These are phyloP conservation scores for Taphrina populina DNA, from an alignment of 1,139 yeast genomes.

Conservation along the genomic window DNA sequence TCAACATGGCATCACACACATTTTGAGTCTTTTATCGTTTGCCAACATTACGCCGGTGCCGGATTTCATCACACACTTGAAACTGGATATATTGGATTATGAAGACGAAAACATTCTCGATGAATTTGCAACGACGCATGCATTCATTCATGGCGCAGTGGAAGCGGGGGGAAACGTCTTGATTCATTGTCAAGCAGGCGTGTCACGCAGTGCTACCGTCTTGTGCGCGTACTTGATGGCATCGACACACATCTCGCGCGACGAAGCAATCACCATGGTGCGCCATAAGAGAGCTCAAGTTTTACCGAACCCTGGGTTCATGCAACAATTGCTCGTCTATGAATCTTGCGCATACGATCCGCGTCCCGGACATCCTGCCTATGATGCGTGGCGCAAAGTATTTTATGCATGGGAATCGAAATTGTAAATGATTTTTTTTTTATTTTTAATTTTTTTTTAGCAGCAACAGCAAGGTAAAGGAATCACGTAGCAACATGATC, in stretches of 20 bases:
- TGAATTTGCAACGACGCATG: conserved; percentile 53
- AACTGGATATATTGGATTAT: conserved; percentile 41
- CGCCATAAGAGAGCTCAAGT: conserved; percentile 10
- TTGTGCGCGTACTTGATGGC: conserved; percentile 32
- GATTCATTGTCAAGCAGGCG: conserved; percentile 32
- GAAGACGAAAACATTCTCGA: conserved; percentile 57
- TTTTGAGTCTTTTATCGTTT: conserved; percentile 21
- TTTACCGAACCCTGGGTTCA: conserved; percentile 26
- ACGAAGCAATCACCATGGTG: conserved; percentile 23
- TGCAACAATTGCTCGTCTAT: conserved; percentile 23
- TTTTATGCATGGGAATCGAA: conserved; percentile 23
- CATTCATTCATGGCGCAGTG: conserved; percentile 34
- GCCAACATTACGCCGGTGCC: conserved; percentile 26
- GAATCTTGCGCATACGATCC: conserved; percentile 17
- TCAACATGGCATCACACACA: conserved; percentile 24
- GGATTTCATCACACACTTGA: conserved; percentile 17
- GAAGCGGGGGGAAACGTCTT: conserved; percentile 22
- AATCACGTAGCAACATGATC: conserved; percentile 27
- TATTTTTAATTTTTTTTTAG: too few relatives aligned
- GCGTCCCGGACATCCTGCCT: conserved; percentile 22
- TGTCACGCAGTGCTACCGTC: conserved; percentile 26
- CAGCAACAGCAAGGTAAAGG: conserved; percentile 30
- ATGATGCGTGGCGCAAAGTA: conserved; percentile 25
- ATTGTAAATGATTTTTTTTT: too few relatives aligned
- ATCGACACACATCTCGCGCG: conserved; percentile 14